Percentiles rank a stretch among this genome's conserved stretches.
Conservation (phyloP, 345 rosid genomes). For the Boechera retrofracta region DNA sequence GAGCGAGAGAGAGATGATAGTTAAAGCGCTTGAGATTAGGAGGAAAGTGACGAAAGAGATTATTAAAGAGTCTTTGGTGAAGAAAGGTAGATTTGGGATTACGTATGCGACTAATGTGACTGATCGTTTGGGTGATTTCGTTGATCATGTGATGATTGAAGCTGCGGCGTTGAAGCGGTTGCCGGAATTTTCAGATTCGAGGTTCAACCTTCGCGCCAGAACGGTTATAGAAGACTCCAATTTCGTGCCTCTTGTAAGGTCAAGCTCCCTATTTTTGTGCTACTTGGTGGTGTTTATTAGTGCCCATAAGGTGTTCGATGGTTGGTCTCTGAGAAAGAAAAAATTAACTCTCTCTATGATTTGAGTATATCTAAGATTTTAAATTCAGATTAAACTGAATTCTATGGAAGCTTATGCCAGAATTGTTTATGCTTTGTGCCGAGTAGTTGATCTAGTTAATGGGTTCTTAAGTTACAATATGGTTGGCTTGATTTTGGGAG, state of each 20-base stretch:
- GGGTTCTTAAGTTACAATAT: background rate
- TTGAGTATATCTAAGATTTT: background rate
- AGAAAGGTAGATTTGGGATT: constrained; percentile 81
- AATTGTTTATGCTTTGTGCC: background rate
- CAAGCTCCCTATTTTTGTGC: background rate
- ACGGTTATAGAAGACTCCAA: constrained; percentile 63
- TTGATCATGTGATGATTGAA: constrained; percentile 79
- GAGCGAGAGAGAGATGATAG: constrained; percentile 65
- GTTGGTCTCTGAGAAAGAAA: background rate
- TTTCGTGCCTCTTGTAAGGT: constrained; percentile 85
- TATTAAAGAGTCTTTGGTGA: constrained; percentile 67
- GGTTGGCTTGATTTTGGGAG: background rate
- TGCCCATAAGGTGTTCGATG: constrained; percentile 41
- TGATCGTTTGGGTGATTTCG: constrained; percentile 56
- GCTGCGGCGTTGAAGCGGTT: constrained; percentile 75
- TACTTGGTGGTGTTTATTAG: background rate
- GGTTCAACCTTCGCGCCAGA: constrained; percentile 67
- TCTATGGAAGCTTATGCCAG: background rate
- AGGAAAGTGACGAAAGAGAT: constrained; percentile 79
- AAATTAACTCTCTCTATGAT: background rate
- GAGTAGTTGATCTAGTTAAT: constrained; percentile 5
- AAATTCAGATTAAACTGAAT: too few species aligned
- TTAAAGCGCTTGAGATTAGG: constrained; percentile 71
- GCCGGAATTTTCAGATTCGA: constrained; percentile 58
- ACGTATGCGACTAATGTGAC: constrained; percentile 78